A percentile compares a stretch with the other conserved stretches of the same genome.
These are phyloP conservation scores for Ogataea pilisensis DNA, from an alignment of 805 yeast genomes.

Conservation along the genomic window DNA sequence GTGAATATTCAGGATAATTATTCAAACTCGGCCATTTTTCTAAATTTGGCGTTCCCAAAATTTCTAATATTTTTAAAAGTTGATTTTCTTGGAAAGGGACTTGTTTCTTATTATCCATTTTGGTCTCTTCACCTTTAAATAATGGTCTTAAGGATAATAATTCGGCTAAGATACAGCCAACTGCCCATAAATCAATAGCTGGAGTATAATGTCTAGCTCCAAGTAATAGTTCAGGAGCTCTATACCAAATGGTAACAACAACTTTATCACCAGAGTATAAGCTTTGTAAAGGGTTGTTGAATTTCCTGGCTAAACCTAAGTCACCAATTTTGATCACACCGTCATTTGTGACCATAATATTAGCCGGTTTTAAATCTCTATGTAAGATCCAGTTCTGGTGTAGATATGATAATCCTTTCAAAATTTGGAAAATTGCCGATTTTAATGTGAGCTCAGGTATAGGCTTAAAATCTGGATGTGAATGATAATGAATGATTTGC, in stretches of 20 bases:
- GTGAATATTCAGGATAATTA: constrained; percentile 79
- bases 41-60: constrained; percentile 82
- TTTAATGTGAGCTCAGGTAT: constrained; percentile 78
- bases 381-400: constrained; percentile 97
- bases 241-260: constrained; percentile 94
- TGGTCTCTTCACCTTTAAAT: constrained; percentile 97
- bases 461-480: constrained; percentile 78
- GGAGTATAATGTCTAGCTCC: constrained; percentile 93
- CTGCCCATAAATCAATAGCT: constrained; percentile 92
- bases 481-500: constrained; percentile 91
- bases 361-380: constrained; percentile 95
- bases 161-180: constrained; percentile 93
- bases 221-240: constrained; percentile 88
- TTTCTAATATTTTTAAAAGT: constrained; percentile 82
- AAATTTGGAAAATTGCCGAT: constrained; percentile 86
- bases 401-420: constrained; percentile 84
- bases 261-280: constrained; percentile 91
- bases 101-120: constrained; percentile 87
- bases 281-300: constrained; percentile 81
- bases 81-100: constrained; percentile 95
- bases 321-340: constrained; percentile 97
- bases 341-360: constrained; percentile 86
- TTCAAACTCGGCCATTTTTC: constrained; percentile 76
- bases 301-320: constrained; percentile 84
- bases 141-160: constrained; percentile 83